Conservation (phyloP, 495 filamentous ascomycete genomes). For the Trichoderma virens region DNA sequence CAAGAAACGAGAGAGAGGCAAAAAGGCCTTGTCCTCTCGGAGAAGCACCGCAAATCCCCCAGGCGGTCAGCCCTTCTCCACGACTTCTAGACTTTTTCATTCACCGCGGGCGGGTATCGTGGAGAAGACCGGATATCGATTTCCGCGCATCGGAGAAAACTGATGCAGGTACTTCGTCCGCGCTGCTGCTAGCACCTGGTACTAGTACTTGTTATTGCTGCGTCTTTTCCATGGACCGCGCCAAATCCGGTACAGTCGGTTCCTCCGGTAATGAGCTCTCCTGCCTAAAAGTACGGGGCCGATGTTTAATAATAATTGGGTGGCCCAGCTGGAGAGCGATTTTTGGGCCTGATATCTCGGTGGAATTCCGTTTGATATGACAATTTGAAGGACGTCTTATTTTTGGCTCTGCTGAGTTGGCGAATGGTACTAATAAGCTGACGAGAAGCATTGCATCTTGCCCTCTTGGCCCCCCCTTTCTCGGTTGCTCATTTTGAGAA, state of each 20-base stretch:
- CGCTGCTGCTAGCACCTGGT: not conserved
- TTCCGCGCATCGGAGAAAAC: slow-evolving; percentile 8
- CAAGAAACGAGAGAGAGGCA: too few relatives aligned
- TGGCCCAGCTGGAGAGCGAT: not conserved
- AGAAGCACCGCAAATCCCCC: not conserved
- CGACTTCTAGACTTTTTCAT: slow-evolving; percentile 1
- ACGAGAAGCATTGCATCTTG: not conserved
- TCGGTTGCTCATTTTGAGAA: too few relatives aligned
- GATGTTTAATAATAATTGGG: not conserved
- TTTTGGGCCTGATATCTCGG: not conserved
- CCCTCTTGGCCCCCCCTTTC: too few relatives aligned
- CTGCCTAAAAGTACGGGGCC: slow-evolving; percentile 3
- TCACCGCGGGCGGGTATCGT: not conserved
- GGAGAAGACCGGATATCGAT: slow-evolving; percentile 6
- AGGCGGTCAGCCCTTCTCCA: slow-evolving; percentile 4
- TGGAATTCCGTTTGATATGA: not conserved
- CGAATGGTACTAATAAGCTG: not conserved
- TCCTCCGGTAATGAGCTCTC: slow-evolving; percentile 5
- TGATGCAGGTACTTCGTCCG: not conserved
- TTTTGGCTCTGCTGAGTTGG: not conserved
- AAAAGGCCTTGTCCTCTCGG: too few relatives aligned
- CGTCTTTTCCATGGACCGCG: not conserved
- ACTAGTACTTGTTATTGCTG: not conserved
- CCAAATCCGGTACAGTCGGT: slow-evolving; percentile 1
- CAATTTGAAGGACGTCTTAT: not conserved